Percentiles rank a stretch among this genome's conserved stretches.
phyloP scores from a whole-genome alignment of 495 filamentous ascomycete species.

The Tuber indicum region DNA sequence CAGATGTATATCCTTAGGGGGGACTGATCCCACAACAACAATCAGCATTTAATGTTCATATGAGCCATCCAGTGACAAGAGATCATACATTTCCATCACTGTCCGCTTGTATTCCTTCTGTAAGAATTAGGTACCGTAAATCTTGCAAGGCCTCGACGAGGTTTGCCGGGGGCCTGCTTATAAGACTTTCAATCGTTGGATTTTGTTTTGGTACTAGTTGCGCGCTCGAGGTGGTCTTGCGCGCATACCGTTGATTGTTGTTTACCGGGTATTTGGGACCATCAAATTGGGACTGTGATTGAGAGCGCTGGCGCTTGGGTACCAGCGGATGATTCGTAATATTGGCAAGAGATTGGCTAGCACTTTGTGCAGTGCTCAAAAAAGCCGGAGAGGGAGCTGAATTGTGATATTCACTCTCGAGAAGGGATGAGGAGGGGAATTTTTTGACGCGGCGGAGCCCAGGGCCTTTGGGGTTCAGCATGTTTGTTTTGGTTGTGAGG shows the following conservation, averaged over 20 bases:
- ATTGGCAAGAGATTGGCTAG: conserved; percentile 24
- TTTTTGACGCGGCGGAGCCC: conserved; percentile 36
- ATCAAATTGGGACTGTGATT: conserved; percentile 40
- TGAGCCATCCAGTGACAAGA: neutral
- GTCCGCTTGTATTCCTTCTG: conserved; percentile 38
- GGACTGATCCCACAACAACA: conserved; percentile 54
- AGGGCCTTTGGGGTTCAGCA: conserved; percentile 4
- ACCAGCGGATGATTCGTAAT: conserved; percentile 28
- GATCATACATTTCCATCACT: conserved; percentile 39
- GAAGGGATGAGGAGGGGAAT: conserved; percentile 34
- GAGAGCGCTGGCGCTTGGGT: conserved; percentile 31
- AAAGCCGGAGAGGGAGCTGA: conserved; percentile 21
- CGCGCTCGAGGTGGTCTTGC: conserved; percentile 31
- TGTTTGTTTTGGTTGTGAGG: conserved; percentile 9
- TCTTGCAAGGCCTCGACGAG: conserved; percentile 38
- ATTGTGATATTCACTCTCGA: conserved; percentile 34
- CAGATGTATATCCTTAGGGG: conserved; percentile 89
- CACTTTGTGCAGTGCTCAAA: conserved; percentile 9
- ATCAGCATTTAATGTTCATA: conserved; percentile 11
- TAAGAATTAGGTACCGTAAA: conserved; percentile 38
- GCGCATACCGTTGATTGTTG: conserved; percentile 26
- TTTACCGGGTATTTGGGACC: conserved; percentile 24
- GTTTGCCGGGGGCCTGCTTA: conserved; percentile 39
- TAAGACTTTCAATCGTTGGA: conserved; percentile 37
- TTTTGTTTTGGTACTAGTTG: conserved; percentile 23